Base-by-base conservation (phyloP, 805 yeast genomes). In the Saturnispora hagleri region DNA sequence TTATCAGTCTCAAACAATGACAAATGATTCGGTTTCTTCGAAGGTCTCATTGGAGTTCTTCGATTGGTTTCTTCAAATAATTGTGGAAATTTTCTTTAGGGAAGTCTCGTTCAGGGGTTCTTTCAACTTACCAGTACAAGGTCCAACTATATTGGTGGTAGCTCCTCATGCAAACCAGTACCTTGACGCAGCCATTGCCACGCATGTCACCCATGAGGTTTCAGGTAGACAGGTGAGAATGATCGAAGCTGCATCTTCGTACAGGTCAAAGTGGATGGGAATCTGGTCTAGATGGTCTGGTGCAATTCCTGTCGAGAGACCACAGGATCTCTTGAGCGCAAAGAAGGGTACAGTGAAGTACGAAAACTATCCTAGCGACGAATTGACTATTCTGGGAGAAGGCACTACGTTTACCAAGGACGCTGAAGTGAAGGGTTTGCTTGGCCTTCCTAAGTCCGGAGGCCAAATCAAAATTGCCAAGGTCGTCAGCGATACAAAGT, bases 161-260 rank as follows among this genome's bases (percentile, higher is more conserved):
- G 99, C 97, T 2, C 98, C 98, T 1, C 99, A 91, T 70, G 95
- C 96, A n/a, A 88, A 88, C 63, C 96, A 88, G 61, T 86, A 86
- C 56, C 81, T 86, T 35, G 84, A 79, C 58, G 72, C 71, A 5
- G 79, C 89, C 26, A 73, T 93, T 47, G 72, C 88, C 33, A 81
- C 87, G 77, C 80, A 84, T 45, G 87, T 84, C 58, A 87, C 87
- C 20, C 76, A 82, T 59, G 71, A 73, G 48, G 81, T 80, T 52
- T 76, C 85, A 2, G 76, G 81, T 7, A 74, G 96, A 55, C 71
- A 91, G 42, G 77, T 87, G 15, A 79, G 89, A 20, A 89, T 90
- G 63, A 71, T 91, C 56, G 86, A 89, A 55, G 99, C 99, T 7
- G 95, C 84, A 31, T 79, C 76, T 47, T 86, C 96, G 2, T 77